Evolutionary conservation across 768 basidiomycete species (phyloP), one percentile per base, ranked within the genome.

Genomic region (Suillus fuscotomentosus): DNA sequence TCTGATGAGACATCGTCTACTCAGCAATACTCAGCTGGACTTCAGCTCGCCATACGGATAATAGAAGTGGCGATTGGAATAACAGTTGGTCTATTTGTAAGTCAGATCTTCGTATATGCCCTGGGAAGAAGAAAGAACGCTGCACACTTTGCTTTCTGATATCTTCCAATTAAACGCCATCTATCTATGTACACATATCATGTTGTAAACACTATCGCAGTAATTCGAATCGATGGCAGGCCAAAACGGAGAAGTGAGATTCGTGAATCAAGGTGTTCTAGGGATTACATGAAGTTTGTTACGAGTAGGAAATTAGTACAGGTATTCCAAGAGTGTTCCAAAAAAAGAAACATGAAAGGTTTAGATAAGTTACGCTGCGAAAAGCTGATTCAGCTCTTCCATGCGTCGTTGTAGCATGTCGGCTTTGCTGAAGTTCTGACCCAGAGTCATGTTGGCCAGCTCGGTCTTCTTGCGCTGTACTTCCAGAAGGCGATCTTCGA

Each of bases 381-480:
- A 94, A 62, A 94, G 79, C 73, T 91, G 86, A 63, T 85, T 83
- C 65, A 97, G 83, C 71, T 97, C 95, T 70, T 96, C 93, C 84
- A 95, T 82, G 65, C 96, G 89, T 65, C 94, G 88, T 65, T 90
- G 88, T 75, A 92, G 78, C 69, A 99, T 79, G 72, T 99, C 96
- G 47, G 90, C 86, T 75, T 97, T 96, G 79, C 86, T 94, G 76
- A 92, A 85, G 71, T 85, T 90, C 68, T 92, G 88, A 47, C 92
- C 94, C 51, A 97, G 83, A 5, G 97, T 96, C 87, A 97, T 88
- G 70, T 97, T 94, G 50, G 97, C 97, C 63, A 99, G 79, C 68
- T 90, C 93, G 17, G 91, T 93, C 80, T 99, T 99, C 83, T 95
- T 94, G 77, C 83, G 85, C 79, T 99, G 97, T 8, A 99, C 94